Percentiles rank a stretch among this genome's conserved stretches.
Evolutionary conservation across 129 eudicot genomes (phyloP).

Genomic region (Centella asiatica): DNA sequence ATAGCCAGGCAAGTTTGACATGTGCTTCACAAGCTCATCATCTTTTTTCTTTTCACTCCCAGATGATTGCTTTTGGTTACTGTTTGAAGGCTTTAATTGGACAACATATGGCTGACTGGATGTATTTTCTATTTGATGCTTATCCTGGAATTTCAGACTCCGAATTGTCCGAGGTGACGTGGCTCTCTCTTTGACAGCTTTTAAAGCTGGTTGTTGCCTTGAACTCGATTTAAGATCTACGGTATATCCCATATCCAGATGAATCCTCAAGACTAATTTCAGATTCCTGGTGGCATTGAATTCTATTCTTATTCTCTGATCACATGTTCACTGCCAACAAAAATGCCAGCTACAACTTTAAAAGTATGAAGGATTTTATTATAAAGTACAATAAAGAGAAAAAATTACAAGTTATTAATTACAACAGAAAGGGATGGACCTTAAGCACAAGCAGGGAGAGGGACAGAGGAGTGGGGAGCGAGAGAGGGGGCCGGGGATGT

Average conservation of each 20-base stretch:
- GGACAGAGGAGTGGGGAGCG: too few species aligned
- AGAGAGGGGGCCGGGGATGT: too few species aligned
- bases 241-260: conserved; percentile 31
- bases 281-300: conserved; percentile 10
- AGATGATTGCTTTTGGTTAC: conserved; percentile 15
- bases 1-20: conserved; percentile 68
- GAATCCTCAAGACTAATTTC: conserved; percentile 4
- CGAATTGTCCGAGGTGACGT: conserved; percentile 23
- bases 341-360: conserved; percentile 1
- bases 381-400: not conserved
- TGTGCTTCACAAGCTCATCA: conserved; percentile 69
- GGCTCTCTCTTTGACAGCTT: conserved; percentile 27
- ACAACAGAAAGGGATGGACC: not conserved
- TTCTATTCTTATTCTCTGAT: conserved; percentile 10
- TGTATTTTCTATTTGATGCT: conserved; percentile 32
- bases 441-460: too few species aligned
- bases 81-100: conserved; percentile 18
- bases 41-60: conserved; percentile 25
- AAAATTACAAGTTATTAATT: too few species aligned
- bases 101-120: conserved; percentile 23
- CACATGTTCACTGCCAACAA: conserved; percentile 12
- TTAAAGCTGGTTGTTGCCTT: conserved; percentile 29
- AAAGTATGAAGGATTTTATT: not conserved
- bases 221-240: conserved; percentile 28
- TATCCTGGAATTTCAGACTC: conserved; percentile 26